These are phyloP conservation scores for Gilbertella persicaria DNA, from an alignment of 371 early-diverging fungal genomes.

Conservation along the genomic window DNA sequence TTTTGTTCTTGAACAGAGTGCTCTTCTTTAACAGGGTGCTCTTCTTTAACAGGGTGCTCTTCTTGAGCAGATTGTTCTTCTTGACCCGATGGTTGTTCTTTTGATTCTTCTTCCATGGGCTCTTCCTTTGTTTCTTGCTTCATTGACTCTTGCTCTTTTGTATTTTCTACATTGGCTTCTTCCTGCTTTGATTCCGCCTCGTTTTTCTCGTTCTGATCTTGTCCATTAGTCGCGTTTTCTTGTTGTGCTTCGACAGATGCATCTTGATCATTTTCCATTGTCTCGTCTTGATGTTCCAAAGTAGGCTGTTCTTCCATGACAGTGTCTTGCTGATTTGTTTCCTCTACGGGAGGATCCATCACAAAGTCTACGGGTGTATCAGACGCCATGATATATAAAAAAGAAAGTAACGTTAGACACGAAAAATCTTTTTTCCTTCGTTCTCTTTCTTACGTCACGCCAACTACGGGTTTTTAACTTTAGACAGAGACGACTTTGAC, in stretches of 20 bases:
- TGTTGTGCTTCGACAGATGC: background rate
- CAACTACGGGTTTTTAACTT: too few relatives aligned
- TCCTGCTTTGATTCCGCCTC: background rate
- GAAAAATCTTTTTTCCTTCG: too few relatives aligned
- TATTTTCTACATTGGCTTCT: background rate
- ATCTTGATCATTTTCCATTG: background rate
- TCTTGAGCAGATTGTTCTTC: background rate
- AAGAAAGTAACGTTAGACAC: too few relatives aligned
- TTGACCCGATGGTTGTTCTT: background rate
- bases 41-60: background rate
- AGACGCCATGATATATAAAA: conserved; percentile 1
- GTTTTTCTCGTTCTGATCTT: background rate
- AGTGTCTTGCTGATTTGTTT: background rate
- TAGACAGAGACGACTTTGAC: too few relatives aligned
- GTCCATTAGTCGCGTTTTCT: background rate
- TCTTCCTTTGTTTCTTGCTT: background rate
- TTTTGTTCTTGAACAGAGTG: too few relatives aligned
- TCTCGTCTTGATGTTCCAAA: background rate
- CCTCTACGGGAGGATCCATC: background rate
- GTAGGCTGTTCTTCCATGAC: background rate
- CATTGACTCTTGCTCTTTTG: conserved; percentile 1
- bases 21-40: too few relatives aligned
- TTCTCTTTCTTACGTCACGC: too few relatives aligned
- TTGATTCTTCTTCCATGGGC: background rate
- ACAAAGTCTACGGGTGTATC: conserved; percentile 4